Base-by-base conservation (phyloP, 352 stramenopile genomes). In the Globisporangium solare region DNA sequence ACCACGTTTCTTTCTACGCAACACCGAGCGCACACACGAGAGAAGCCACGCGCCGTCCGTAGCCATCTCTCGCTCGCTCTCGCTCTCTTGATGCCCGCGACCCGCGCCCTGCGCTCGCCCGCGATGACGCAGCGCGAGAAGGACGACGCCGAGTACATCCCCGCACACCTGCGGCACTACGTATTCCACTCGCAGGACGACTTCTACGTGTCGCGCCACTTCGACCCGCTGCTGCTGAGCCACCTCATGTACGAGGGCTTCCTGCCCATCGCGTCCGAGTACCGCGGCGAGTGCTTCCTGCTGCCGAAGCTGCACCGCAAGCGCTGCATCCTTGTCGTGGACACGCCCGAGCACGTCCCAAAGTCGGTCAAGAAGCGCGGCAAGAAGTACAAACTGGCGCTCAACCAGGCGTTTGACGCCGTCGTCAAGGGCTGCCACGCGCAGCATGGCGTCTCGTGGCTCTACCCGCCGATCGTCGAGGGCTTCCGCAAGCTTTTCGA, bases 231-330 rank as follows among this genome's bases (percentile, higher is more conserved):
- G 64, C 65, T 98, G 43, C 69, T 98, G 27, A 79, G 74, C 46
- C 88, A 97, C 63, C 74, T 98, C 49, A 98, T 98, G 88, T 88
- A 76, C 55, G 88, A 97, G 63, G 93, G 93, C n/a, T 98, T 98
- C 57, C 70, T 98, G 54, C 93, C 93, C 31, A 98, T 98, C 60
- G 93, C 93, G 5, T 95, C 88, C 37, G 74, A 93, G 45, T 87
- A 81, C 66, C 70, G 74, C 27, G 71, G 61, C 27, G 65, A 78
- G 43, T 81, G 70, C 47, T 87, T 93, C 55, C 63, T 97, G 43
- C 60, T 97, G 51, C 89, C 90, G 12, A 97, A 97, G 64, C 73
- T 97, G 46, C 89, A 97, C 61, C 71, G 85, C 42, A 71, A 96
- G 67, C 86, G 94, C 42, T 98, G 88, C 65, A 79, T 97, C 11